These are phyloP conservation scores for Schoenoplectus tabernaemontani DNA, from an alignment of 202 grass and related monocot species.

Conservation along the genomic window DNA sequence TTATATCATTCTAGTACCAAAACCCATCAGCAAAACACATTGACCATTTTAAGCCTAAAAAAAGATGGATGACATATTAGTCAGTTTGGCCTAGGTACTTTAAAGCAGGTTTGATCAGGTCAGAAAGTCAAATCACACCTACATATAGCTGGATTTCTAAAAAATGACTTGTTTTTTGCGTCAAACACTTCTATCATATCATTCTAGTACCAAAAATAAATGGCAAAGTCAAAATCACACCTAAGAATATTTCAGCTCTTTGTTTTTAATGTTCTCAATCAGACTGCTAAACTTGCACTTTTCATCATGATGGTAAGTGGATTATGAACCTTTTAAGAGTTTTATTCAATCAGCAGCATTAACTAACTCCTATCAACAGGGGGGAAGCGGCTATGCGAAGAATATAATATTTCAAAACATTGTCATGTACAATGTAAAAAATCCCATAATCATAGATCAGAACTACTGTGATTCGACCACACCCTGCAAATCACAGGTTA, in stretches of 20 bases:
- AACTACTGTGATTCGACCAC: slow-evolving; percentile 51
- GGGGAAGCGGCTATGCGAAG: slow-evolving; percentile 57
- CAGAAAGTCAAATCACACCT: background rate
- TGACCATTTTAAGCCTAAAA: background rate
- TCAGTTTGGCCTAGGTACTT: background rate
- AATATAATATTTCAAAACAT: slow-evolving; percentile 68
- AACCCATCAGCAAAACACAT: background rate
- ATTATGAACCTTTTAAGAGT: background rate
- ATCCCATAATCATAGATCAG: slow-evolving; percentile 73
- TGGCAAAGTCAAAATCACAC: background rate
- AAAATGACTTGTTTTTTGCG: background rate
- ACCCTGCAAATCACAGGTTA: slow-evolving; percentile 35
- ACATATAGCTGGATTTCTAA: background rate
- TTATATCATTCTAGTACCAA: background rate
- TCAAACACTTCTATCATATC: background rate
- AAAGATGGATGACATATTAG: background rate
- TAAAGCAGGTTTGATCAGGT: background rate
- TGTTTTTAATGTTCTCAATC: too few relatives aligned
- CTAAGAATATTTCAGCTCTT: background rate
- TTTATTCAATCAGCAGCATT: background rate
- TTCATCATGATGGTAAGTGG: background rate
- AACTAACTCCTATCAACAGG: slow-evolving; percentile 26
- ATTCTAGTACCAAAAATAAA: background rate
- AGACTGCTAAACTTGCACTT: background rate
- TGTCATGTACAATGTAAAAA: slow-evolving; percentile 47